Base-by-base conservation (phyloP, 139 green algal species). In the Micromonas commoda region DNA sequence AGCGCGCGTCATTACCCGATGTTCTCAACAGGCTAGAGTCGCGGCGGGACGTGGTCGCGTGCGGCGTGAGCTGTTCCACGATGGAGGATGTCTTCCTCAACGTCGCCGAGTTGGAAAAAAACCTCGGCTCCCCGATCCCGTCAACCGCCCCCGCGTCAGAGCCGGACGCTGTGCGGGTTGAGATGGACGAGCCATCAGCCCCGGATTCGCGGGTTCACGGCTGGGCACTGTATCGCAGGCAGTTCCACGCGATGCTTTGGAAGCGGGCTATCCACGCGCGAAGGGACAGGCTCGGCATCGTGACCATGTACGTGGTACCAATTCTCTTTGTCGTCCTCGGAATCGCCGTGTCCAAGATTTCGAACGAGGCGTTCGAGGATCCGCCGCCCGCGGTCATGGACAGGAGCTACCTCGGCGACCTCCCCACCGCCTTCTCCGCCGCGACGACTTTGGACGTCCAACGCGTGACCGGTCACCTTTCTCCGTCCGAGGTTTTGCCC, bases 71-170 rank as follows among this genome's bases (percentile, higher is more conserved):
- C 28, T 73, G 69, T 52, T 71, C 80, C 3, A 84, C 73, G 21
- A 57, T 84, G 0, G 80, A 84, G 66, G 80, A 84, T 1, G 80
- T 84, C 24, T 84, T 84, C 67, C 29, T 84, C 9, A 57, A 57
- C 45, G 45, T 57, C 45, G 45, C 45, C 9, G 45, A 57, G 45
- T 16, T 57, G 9, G 9, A 57, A 9, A 16, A 57, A n/a, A n/a
- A n/a, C n/a, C n/a, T n/a, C n/a, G n/a, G n/a, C n/a, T n/a, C n/a
- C n/a, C n/a, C n/a, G n/a, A n/a, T n/a, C n/a, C n/a, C n/a, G n/a
- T n/a, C n/a, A n/a, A n/a, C n/a, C n/a, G n/a, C n/a, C n/a, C n/a
- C n/a, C n/a, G n/a, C n/a, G n/a, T n/a, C n/a, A n/a, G n/a, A n/a
- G n/a, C n/a, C n/a, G n/a, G n/a, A n/a, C n/a, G n/a, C n/a, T n/a